Conservation (phyloP, 2,329 filamentous ascomycete genomes). For the Trichoderma breve region DNA sequence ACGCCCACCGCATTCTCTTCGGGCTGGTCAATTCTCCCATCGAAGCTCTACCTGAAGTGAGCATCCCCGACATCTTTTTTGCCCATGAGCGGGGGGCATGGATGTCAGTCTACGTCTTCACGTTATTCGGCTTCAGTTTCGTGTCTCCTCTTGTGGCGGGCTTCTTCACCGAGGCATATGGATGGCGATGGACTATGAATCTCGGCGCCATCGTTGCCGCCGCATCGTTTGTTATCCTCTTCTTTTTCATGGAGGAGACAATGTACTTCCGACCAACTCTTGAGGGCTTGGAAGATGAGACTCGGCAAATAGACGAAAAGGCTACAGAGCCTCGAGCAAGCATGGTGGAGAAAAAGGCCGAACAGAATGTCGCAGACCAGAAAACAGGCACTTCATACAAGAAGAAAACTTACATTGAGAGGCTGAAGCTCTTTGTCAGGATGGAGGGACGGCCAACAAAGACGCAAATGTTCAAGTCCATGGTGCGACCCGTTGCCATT, state of each 20-base stretch:
- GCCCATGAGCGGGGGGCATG: conserved; percentile 43
- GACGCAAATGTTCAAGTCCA: background rate
- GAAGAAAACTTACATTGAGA: background rate
- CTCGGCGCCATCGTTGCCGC: conserved; percentile 55
- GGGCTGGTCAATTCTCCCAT: conserved; percentile 29
- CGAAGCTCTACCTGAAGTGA: conserved; percentile 33
- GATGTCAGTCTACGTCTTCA: conserved; percentile 44
- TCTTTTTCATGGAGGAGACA: conserved; percentile 62
- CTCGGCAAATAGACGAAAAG: background rate
- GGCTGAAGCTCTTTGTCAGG: background rate
- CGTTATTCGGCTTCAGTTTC: conserved; percentile 44
- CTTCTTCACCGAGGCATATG: conserved; percentile 47
- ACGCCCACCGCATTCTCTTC: background rate
- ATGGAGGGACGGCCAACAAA: background rate
- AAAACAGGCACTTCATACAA: background rate
- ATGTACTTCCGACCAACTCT: conserved; percentile 40
- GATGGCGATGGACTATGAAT: conserved; percentile 47
- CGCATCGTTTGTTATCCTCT: conserved; percentile 50
- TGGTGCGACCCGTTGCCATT: background rate
- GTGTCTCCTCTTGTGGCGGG: conserved; percentile 48
- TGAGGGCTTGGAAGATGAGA: background rate
- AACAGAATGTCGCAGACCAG: background rate
- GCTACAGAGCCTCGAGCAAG: background rate
- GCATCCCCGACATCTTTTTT: conserved; percentile 40
- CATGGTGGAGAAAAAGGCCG: background rate